These are phyloP conservation scores for Selaginella moellendorffii DNA, from an alignment of 75 land plant species.

Conservation along the genomic window DNA sequence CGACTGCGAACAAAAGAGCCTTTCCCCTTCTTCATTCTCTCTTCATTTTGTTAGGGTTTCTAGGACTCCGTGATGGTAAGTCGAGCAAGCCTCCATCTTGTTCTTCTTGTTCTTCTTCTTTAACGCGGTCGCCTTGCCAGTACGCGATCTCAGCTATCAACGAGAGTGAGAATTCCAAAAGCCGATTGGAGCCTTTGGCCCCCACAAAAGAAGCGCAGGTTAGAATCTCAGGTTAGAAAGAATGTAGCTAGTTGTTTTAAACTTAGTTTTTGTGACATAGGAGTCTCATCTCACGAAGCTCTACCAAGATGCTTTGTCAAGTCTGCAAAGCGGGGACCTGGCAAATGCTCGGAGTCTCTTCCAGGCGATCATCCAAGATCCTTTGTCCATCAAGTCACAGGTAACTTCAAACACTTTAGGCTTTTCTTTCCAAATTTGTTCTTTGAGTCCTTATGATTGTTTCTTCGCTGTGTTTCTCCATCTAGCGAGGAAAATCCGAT, in stretches of 20 bases:
- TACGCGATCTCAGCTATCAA: slow-evolving; percentile 94
- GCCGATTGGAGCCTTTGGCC: slow-evolving; percentile 74
- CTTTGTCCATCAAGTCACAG: slow-evolving; percentile 46
- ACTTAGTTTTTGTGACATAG: slow-evolving; percentile 22
- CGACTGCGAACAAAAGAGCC: too few relatives aligned
- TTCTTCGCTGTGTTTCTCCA: not conserved
- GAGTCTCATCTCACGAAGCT: slow-evolving; percentile 77
- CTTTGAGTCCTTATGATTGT: not conserved
- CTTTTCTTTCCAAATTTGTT: not conserved
- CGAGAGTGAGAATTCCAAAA: slow-evolving; percentile 41
- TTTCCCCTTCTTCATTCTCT: too few relatives aligned
- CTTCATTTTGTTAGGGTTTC: too few relatives aligned
- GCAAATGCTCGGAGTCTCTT: slow-evolving; percentile 67
- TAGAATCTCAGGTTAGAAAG: not conserved
- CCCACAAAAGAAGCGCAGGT: slow-evolving; percentile 99
- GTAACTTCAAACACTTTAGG: slow-evolving; percentile 16
- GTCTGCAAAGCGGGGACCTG: slow-evolving; percentile 63
- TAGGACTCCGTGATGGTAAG: too few relatives aligned
- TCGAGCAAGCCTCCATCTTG: too few relatives aligned
- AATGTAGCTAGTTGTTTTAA: not conserved
- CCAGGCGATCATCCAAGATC: slow-evolving; percentile 77
- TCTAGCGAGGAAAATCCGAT: slow-evolving; percentile 13
- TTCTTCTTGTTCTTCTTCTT: too few relatives aligned
- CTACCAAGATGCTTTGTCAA: slow-evolving; percentile 74
- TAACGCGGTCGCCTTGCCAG: too few relatives aligned